Conservation (phyloP, 164 flowering plant genomes). For the Akebia trifoliata region DNA sequence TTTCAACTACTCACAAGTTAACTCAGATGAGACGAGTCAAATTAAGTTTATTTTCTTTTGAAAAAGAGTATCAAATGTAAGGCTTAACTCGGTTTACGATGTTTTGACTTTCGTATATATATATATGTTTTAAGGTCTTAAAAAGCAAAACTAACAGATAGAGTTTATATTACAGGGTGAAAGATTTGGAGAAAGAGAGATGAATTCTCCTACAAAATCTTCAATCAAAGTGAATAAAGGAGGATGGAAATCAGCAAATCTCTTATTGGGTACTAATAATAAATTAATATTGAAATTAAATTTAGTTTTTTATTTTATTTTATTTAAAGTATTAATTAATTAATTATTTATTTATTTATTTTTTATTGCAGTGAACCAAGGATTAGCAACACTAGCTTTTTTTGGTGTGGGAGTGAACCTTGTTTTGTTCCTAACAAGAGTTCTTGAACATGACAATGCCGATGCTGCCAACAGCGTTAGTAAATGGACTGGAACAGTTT, state of each 20-base stretch:
- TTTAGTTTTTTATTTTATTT: background rate
- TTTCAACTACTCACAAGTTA: no score
- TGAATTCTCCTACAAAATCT: slow-evolving; percentile 8
- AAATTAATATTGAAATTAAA: background rate
- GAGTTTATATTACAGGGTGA: background rate
- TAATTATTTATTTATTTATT: background rate
- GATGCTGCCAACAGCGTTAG: slow-evolving; percentile 21
- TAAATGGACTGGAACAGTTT: slow-evolving; percentile 40
- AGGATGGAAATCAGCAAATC: slow-evolving; percentile 47
- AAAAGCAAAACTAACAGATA: background rate
- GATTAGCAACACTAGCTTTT: slow-evolving; percentile 74
- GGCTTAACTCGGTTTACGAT: no score
- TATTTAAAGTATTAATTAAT: background rate
- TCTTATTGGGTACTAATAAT: slow-evolving; percentile 38
- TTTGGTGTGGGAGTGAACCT: slow-evolving; percentile 86
- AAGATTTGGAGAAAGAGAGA: slow-evolving; percentile 6
- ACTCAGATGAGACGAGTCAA: no score
- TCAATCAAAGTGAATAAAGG: slow-evolving; percentile 23
- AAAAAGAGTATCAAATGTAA: no score
- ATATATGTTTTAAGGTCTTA: no score
- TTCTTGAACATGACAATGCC: slow-evolving; percentile 70
- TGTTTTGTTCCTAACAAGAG: slow-evolving; percentile 79
- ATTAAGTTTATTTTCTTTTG: no score
- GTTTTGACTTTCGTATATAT: no score
- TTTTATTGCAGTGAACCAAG: slow-evolving; percentile 65